These are phyloP conservation scores for Arabidopsis arenosa DNA, from an alignment of 345 rosid species.

Conservation along the genomic window DNA sequence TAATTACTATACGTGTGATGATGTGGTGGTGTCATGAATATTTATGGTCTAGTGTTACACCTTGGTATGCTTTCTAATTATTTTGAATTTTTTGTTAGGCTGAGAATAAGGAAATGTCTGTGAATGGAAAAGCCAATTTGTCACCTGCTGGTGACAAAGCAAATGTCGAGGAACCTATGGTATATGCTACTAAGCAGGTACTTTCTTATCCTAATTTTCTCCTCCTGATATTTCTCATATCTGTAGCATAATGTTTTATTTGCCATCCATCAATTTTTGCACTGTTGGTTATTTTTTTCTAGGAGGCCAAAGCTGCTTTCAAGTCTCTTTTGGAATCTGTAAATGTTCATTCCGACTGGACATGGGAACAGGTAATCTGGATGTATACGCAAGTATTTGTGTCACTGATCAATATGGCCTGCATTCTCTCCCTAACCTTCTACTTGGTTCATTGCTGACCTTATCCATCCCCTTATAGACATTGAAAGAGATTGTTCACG, in stretches of 20 bases:
- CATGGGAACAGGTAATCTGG: conserved; percentile 94
- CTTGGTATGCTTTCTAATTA: conserved; percentile 22
- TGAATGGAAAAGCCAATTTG: conserved; percentile 60
- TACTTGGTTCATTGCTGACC: conserved; percentile 40
- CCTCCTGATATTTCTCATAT: conserved; percentile 1
- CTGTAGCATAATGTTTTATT: conserved; percentile 17
- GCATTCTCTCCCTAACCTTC: conserved; percentile 18
- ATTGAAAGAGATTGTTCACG: conserved; percentile 84
- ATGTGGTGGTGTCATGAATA: conserved; percentile 18
- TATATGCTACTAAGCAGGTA: conserved; percentile 88
- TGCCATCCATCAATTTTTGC: conserved; percentile 11
- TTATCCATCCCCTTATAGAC: conserved; percentile 55
- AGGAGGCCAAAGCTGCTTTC: conserved; percentile 99
- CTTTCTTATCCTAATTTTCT: conserved; percentile 16
- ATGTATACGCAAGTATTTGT: conserved; percentile 22
- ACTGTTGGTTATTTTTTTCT: conserved; percentile 25
- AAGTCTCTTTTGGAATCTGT: conserved; percentile 88
- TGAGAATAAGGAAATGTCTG: conserved; percentile 57
- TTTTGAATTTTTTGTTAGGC: conserved; percentile 53
- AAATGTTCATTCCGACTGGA: conserved; percentile 92
- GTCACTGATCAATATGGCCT: conserved; percentile 5
- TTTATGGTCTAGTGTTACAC: conserved; percentile 1
- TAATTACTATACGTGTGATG: conserved; percentile 11
- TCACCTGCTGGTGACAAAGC: conserved; percentile 70
- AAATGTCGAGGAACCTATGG: conserved; percentile 75